Conservation (phyloP, 1,284 basidiomycete species). For the Macrocystidia cucumis region DNA sequence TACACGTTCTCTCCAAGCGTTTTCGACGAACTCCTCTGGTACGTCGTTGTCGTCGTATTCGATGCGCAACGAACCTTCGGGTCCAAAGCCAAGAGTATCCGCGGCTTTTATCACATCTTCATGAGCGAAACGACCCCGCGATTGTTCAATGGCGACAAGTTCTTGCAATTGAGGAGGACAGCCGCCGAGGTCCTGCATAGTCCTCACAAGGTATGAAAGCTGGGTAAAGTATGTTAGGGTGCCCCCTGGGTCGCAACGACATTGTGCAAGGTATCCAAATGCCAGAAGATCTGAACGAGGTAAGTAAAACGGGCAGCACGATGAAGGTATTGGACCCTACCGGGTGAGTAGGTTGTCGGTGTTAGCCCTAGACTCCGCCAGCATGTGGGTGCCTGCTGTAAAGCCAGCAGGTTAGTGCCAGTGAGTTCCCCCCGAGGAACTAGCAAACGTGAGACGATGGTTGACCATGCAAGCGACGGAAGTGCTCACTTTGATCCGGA, state of each 20-base stretch:
- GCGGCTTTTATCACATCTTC: slow-evolving; percentile 44
- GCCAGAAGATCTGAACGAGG: slow-evolving; percentile 47
- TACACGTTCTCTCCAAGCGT: slow-evolving; percentile 59
- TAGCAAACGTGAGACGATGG: slow-evolving; percentile 17
- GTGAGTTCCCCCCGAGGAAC: slow-evolving; percentile 45
- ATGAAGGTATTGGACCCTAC: slow-evolving; percentile 28
- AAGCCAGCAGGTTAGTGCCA: slow-evolving; percentile 26
- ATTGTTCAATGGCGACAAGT: slow-evolving; percentile 49
- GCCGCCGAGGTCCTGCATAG: slow-evolving; percentile 35
- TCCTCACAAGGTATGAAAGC: slow-evolving; percentile 41
- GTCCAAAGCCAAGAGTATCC: slow-evolving; percentile 56
- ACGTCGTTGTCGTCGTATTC: slow-evolving; percentile 56
- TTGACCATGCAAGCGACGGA: not conserved
- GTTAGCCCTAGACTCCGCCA: slow-evolving; percentile 56
- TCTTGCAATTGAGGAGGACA: slow-evolving; percentile 42
- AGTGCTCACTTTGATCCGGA: slow-evolving; percentile 57
- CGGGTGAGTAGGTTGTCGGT: slow-evolving; percentile 51
- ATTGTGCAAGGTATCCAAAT: slow-evolving; percentile 74
- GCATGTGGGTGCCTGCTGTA: slow-evolving; percentile 28
- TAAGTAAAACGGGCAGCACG: slow-evolving; percentile 6
- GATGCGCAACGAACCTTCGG: slow-evolving; percentile 45
- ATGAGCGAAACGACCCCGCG: slow-evolving; percentile 53
- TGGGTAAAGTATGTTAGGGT: slow-evolving; percentile 58
- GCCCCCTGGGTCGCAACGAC: slow-evolving; percentile 61
- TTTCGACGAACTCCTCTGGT: slow-evolving; percentile 57